Base-by-base conservation (phyloP, 306 rosid species). In the Hippophae gyantsensis region DNA sequence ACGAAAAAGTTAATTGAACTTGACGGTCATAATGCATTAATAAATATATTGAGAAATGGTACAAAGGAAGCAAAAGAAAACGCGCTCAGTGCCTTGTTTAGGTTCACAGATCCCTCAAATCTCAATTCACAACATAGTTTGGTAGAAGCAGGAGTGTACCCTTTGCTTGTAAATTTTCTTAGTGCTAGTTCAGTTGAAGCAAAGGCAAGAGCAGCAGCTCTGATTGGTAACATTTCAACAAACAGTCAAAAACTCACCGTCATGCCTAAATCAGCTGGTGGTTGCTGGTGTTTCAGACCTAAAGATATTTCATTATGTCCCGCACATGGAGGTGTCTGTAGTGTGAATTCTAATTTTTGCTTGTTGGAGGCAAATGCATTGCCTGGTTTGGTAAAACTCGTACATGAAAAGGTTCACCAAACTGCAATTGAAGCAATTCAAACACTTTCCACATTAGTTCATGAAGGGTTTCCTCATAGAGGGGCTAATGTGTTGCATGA, bases 161-260 rank as follows among this genome's bases (percentile, higher is more conserved):
- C 96, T 53, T 62, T 82, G 71, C 89, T 88, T 56, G 90, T 85
- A 9, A 27, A 75, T 57, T 74, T 80, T 64, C 87, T 88, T 60
- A 58, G 48, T 25, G 74, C 66, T 0, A 84, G 79, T 55, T 82
- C 96, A 41, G 48, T 71, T 69, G 71, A 88, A 13, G 94, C 94
- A 53, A 88, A 79, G 84, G 94, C 96, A 59, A 79, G 87, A 71
- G 96, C 94, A 27, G 96, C 96, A 56, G 94, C 87, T 53, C 81
- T 88, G 69, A 82, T 88, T 18, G 88, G 90, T 6, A 82, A 85
- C 67, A 94, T 88, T 67, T 88, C 96, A 1, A 61, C 66, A 46
- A 88, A 84, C 76, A 88, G 76, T 45, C 96, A 77, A 12, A 75
- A 14, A 41, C 94, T 85, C 57, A 51, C 84, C 5, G 69, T 59